phyloP scores from a whole-genome alignment of 108 stramenopile genomes.

The Stephanodiscus triporus region DNA sequence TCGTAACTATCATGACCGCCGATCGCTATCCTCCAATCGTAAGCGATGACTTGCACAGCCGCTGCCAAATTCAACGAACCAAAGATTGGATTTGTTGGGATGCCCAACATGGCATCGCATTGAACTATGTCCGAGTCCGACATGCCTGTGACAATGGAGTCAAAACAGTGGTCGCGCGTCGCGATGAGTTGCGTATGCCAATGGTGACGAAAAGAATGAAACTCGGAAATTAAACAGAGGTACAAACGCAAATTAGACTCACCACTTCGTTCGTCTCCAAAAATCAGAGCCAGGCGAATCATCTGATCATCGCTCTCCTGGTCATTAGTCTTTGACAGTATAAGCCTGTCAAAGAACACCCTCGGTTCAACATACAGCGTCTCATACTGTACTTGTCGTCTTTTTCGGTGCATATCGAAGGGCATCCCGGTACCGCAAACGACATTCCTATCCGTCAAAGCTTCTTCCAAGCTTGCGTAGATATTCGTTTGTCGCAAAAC shows the following conservation, averaged over 20 bases:
- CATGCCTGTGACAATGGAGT: conserved; percentile 40
- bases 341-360: conserved; percentile 47
- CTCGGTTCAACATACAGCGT: conserved; percentile 51
- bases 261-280: conserved; percentile 62
- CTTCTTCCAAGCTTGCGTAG: conserved; percentile 45
- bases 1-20: neutral
- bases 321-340: neutral
- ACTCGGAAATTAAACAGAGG: neutral
- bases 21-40: conserved; percentile 18
- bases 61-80: conserved; percentile 71
- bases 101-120: conserved; percentile 66
- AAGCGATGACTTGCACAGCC: conserved; percentile 69
- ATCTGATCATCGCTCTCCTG: conserved; percentile 1
- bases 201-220: neutral
- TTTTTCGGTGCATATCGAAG: conserved; percentile 53
- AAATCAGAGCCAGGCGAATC: conserved; percentile 53
- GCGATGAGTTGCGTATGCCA: neutral
- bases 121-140: conserved; percentile 43
- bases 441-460: conserved; percentile 38
- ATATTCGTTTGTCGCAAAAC: conserved; percentile 50
- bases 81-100: conserved; percentile 69
- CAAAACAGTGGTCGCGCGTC: neutral
- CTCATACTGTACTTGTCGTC: neutral
- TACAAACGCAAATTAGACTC: neutral
- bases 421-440: conserved; percentile 76